Evolutionary conservation across 73 alveolate genomes (phyloP).

Genomic region (Uronychia setigera): DNA sequence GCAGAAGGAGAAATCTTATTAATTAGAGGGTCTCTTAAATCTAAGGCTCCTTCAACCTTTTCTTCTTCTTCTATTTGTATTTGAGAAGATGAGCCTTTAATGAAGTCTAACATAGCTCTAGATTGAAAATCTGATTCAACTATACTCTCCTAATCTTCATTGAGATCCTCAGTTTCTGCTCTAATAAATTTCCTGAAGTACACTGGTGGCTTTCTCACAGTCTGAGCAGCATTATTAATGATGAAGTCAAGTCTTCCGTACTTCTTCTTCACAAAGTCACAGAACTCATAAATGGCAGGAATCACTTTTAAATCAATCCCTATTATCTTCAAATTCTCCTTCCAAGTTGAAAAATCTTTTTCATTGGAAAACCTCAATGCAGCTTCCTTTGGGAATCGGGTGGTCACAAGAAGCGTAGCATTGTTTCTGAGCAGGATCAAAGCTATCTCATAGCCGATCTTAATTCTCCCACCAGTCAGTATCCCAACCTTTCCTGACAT

Average conservation of each 20-base stretch:
- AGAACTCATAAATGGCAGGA: conserved; percentile 56
- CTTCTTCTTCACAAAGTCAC: conserved; percentile 47
- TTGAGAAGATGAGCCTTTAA: neutral
- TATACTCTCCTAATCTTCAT: neutral
- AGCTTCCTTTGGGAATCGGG: conserved; percentile 95
- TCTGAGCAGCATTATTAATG: conserved; percentile 84
- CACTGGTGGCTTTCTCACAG: conserved; percentile 61
- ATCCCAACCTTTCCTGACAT: conserved; percentile 92
- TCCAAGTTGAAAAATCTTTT: conserved; percentile 75
- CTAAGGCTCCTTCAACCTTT: neutral
- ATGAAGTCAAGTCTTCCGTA: conserved; percentile 61
- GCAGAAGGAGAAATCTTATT: conserved; percentile 23
- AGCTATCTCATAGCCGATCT: conserved; percentile 89
- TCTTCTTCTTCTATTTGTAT: neutral
- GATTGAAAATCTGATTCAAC: neutral
- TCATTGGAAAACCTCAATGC: conserved; percentile 72
- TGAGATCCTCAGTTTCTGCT: conserved; percentile 11
- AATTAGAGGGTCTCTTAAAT: neutral
- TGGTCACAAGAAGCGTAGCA: conserved; percentile 85
- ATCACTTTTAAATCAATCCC: conserved; percentile 59
- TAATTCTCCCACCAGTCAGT: conserved; percentile 96
- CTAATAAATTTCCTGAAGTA: conserved; percentile 9
- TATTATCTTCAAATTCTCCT: conserved; percentile 73
- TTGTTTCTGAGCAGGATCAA: conserved; percentile 86
- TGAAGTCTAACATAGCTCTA: neutral